Percentiles rank a stretch among this genome's conserved stretches.
Conservation (phyloP, 257 asterid genomes). For the Haberlea rhodopensis region DNA sequence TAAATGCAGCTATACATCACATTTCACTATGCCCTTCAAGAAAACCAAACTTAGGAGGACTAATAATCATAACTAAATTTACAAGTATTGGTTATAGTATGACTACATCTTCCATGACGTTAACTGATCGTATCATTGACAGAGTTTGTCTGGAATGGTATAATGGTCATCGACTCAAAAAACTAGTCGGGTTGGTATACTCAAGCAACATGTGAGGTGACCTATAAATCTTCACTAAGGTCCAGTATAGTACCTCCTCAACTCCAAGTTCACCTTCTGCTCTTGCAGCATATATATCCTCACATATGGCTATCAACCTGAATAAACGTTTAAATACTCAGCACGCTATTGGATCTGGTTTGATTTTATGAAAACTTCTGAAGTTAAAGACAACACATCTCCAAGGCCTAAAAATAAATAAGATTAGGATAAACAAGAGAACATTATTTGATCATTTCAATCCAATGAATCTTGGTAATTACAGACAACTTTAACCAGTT, state of each 20-base stretch:
- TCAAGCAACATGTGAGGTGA: conserved; percentile 97
- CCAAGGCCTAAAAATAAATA: not conserved
- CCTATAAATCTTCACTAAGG: conserved; percentile 85
- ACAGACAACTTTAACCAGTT: not conserved
- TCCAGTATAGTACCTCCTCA: conserved; percentile 97
- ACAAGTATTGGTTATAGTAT: not conserved
- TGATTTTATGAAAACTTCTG: not conserved
- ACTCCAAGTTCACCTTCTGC: conserved; percentile 98
- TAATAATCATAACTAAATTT: not conserved
- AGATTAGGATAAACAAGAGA: not conserved
- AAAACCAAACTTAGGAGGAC: not conserved
- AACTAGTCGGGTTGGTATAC: conserved; percentile 76
- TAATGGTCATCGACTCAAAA: not conserved
- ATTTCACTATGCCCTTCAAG: not conserved
- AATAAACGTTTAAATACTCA: not conserved
- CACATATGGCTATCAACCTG: conserved; percentile 95
- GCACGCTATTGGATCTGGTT: not conserved
- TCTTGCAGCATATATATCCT: conserved; percentile 96
- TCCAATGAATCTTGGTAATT: not conserved
- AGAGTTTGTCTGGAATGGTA: not conserved
- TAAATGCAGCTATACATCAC: not conserved
- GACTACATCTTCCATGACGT: not conserved
- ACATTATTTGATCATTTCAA: not conserved
- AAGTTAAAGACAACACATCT: not conserved
- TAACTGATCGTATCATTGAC: not conserved